A percentile compares a stretch with the other conserved stretches of the same genome.
Evolutionary conservation across 139 green algal genomes (phyloP).

Genomic region (Eudorina sp.): DNA sequence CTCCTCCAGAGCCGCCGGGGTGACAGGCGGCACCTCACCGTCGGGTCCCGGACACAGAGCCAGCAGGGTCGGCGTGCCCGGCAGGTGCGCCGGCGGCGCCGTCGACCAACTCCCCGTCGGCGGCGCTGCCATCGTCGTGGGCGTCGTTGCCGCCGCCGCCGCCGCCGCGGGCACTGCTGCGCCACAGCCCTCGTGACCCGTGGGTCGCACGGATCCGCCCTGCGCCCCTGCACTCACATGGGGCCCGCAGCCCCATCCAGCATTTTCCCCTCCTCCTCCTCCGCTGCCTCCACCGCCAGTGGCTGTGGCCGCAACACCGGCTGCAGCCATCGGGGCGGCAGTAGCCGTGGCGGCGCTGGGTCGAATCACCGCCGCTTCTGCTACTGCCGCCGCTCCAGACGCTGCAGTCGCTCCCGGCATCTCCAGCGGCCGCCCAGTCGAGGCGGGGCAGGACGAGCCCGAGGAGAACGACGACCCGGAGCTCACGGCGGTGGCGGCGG

Average conservation of each 20-base stretch:
- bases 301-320: neutral
- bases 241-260: neutral
- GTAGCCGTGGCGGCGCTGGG: neutral
- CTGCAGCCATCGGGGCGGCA: neutral
- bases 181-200: too few species aligned
- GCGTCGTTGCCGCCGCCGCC: neutral
- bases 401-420: too few species aligned
- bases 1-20: neutral
- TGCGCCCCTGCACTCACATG: too few species aligned
- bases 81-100: neutral
- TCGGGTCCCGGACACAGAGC: conserved; percentile 7
- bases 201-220: neutral
- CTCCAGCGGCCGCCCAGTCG: too few species aligned
- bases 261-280: neutral
- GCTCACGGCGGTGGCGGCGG: too few species aligned
- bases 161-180: neutral
- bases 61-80: neutral
- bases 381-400: too few species aligned
- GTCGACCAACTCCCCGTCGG: neutral
- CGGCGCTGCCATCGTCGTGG: neutral
- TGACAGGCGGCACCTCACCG: neutral
- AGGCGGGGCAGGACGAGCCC: neutral
- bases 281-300: neutral
- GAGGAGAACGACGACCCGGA: conserved; percentile 1
- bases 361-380: too few species aligned